Evolutionary conservation across 2,329 filamentous ascomycete genomes (phyloP).

Genomic region (Cordyceps militaris): DNA sequence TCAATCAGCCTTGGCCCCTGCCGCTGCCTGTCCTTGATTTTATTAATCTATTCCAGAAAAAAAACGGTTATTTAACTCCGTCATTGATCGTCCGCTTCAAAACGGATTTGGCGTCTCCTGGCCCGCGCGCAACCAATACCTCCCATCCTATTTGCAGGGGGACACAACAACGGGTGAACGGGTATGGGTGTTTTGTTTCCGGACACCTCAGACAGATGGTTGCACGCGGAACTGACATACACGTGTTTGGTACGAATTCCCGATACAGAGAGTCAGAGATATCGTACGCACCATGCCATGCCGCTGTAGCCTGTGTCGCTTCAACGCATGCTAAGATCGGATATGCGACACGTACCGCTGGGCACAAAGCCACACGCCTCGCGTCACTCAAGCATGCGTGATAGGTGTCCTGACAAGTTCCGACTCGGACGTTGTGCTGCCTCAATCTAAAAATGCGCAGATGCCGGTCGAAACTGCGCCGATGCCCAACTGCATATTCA

Average conservation of each 20-base stretch:
- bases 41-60: not conserved
- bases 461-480: not conserved
- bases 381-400: not conserved
- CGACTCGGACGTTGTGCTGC: not conserved
- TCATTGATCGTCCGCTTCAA: not conserved
- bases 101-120: not conserved
- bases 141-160: not conserved
- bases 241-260: not conserved
- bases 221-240: not conserved
- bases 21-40: not conserved
- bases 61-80: not conserved
- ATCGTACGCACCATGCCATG: too few relatives aligned
- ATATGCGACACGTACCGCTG: not conserved
- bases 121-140: not conserved
- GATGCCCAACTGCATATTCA: not conserved
- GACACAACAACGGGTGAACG: not conserved
- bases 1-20: not conserved
- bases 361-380: not conserved
- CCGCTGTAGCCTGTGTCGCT: not conserved
- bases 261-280: not conserved
- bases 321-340: not conserved
- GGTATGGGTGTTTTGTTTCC: not conserved
- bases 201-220: not conserved
- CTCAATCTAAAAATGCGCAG: not conserved
- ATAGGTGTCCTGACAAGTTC: not conserved